Conservation (phyloP, 257 asterid species). For the Cynanchum wilfordii region DNA sequence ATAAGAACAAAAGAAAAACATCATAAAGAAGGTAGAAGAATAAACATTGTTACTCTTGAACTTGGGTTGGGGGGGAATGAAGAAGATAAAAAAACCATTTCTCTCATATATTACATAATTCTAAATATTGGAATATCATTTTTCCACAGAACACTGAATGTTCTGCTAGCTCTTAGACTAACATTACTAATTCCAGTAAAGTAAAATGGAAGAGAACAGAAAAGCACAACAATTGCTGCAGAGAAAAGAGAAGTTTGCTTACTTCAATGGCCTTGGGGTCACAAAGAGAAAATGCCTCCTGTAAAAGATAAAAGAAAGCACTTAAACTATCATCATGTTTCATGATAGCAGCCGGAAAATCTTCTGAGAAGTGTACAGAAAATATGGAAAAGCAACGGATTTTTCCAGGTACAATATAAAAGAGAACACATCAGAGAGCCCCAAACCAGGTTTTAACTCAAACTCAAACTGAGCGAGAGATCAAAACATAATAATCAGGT, state of each 20-base stretch:
- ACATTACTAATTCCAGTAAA: not conserved
- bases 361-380: not conserved
- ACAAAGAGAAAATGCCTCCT: conserved; percentile 94
- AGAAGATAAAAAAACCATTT: no score
- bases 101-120: not conserved
- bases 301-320: conserved; percentile 26
- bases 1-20: conserved; percentile 9
- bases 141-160: not conserved
- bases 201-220: not conserved
- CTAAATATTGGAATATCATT: not conserved
- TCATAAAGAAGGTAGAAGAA: not conserved
- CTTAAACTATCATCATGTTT: conserved; percentile 9
- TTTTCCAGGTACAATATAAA: not conserved
- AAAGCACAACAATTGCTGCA: not conserved
- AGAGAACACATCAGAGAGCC: not conserved
- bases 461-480: not conserved
- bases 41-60: not conserved
- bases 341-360: not conserved
- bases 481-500: not conserved
- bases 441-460: not conserved
- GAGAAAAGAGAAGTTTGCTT: conserved; percentile 15
- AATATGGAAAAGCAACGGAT: not conserved
- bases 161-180: not conserved
- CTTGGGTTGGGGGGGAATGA: not conserved
- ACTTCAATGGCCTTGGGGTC: conserved; percentile 73